Evolutionary conservation across 2,329 filamentous ascomycete species (phyloP).

Genomic region (Epichloe baconii): DNA sequence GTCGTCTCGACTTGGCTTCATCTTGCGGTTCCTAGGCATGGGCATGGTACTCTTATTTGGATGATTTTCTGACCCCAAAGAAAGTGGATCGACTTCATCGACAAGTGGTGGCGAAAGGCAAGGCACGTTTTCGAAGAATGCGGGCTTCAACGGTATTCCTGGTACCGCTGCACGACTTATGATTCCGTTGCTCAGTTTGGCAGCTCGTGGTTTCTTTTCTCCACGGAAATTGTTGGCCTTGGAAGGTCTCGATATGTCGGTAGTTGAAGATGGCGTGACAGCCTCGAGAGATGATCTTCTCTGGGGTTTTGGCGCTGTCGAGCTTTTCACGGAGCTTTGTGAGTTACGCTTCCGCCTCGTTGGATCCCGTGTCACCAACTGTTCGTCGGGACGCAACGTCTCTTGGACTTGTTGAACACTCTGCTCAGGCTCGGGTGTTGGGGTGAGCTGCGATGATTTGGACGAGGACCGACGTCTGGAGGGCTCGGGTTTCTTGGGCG

Average conservation of each 20-base stretch:
- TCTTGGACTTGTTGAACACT: neutral
- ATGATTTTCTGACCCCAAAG: slow-evolving; percentile 7
- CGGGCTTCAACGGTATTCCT: slow-evolving; percentile 22
- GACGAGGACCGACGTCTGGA: neutral
- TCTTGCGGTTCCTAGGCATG: neutral
- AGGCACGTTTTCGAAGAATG: slow-evolving; percentile 25
- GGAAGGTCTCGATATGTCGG: slow-evolving; percentile 19
- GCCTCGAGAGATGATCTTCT: slow-evolving; percentile 20
- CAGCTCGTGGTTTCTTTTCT: slow-evolving; percentile 22
- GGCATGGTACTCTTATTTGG: neutral
- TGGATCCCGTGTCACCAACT: slow-evolving; percentile 3
- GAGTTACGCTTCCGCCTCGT: slow-evolving; percentile 8
- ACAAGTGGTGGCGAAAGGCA: slow-evolving; percentile 12
- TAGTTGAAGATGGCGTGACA: slow-evolving; percentile 11
- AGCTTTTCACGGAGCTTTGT: slow-evolving; percentile 10
- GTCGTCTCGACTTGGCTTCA: slow-evolving; percentile 7
- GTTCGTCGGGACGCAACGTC: slow-evolving; percentile 4
- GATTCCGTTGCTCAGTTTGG: slow-evolving; percentile 15
- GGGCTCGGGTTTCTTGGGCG: neutral
- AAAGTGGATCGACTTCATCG: slow-evolving; percentile 9
- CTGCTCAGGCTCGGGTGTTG: neutral
- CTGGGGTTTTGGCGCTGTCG: slow-evolving; percentile 16
- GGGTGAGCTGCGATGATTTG: neutral
- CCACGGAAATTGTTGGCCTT: slow-evolving; percentile 18
- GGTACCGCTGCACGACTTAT: slow-evolving; percentile 19